Evolutionary conservation across 257 asterid species (phyloP).

Genomic region (Galeopsis tetrahit): DNA sequence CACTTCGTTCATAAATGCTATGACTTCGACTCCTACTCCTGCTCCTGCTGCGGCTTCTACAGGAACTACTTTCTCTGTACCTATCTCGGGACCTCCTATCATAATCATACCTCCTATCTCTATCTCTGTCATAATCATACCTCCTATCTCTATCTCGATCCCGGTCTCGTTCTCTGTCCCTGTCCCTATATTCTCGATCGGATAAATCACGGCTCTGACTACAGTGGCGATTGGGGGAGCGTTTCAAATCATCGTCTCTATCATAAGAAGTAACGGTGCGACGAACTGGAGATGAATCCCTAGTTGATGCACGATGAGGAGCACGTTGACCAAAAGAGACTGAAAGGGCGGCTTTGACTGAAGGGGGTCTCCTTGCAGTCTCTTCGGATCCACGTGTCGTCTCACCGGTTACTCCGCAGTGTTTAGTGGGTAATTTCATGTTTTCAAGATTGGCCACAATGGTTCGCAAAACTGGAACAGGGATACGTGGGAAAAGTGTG

Average conservation of each 20-base stretch:
- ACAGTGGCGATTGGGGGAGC: slow-evolving; percentile 61
- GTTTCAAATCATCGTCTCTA: slow-evolving; percentile 56
- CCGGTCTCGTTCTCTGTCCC: slow-evolving; percentile 40
- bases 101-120: slow-evolving; percentile 58
- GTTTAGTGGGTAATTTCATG: slow-evolving; percentile 89
- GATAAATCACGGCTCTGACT: slow-evolving; percentile 79
- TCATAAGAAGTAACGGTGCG: slow-evolving; percentile 63
- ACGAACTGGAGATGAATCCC: slow-evolving; percentile 96
- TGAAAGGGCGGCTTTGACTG: slow-evolving; percentile 96
- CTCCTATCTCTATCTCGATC: slow-evolving; percentile 45
- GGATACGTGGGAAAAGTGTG: slow-evolving; percentile 94
- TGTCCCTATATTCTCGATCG: slow-evolving; percentile 58
- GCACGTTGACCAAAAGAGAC: slow-evolving; percentile 99
- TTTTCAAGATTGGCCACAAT: slow-evolving; percentile 72
- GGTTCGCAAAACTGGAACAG: slow-evolving; percentile 81
- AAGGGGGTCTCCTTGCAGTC: slow-evolving; percentile 95
- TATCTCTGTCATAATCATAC: slow-evolving; percentile 62
- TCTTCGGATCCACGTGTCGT: slow-evolving; percentile 92
- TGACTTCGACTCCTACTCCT: slow-evolving; percentile 63
- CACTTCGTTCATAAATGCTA: slow-evolving; percentile 50
- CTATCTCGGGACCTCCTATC: slow-evolving; percentile 60
- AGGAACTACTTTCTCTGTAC: slow-evolving; percentile 46
- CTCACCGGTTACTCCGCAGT: slow-evolving; percentile 85
- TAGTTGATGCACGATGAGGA: slow-evolving; percentile 97
- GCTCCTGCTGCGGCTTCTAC: slow-evolving; percentile 27